Percentiles rank a stretch among this genome's conserved stretches.
phyloP scores from a whole-genome alignment of 352 stramenopile species.

The Bremia lactucae region DNA sequence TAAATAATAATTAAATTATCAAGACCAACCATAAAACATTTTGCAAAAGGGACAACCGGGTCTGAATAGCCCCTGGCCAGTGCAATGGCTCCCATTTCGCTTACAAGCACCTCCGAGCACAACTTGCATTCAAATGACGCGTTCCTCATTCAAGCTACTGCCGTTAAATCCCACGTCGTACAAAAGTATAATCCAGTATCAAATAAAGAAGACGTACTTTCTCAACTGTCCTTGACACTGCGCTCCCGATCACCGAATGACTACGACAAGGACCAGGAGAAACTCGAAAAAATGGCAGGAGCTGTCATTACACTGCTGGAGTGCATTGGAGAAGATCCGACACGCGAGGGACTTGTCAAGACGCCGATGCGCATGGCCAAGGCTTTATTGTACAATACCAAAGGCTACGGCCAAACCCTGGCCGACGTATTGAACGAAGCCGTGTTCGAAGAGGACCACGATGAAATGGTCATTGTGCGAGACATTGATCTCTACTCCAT shows the following conservation, averaged over 20 bases:
- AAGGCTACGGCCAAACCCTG: constrained; percentile 89
- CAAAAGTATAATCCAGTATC: no score
- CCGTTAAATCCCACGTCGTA: constrained; percentile 19
- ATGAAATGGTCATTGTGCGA: constrained; percentile 98
- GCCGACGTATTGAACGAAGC: constrained; percentile 91
- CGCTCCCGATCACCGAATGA: constrained; percentile 45
- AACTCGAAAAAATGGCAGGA: constrained; percentile 88
- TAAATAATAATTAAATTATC: no score
- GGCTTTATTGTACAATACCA: constrained; percentile 93
- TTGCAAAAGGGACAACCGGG: no score
- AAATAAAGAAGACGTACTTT: constrained; percentile 17
- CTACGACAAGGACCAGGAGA: constrained; percentile 60
- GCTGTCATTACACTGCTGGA: constrained; percentile 89
- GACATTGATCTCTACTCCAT: constrained; percentile 98
- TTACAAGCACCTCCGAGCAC: constrained; percentile 16
- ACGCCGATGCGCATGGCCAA: constrained; percentile 97
- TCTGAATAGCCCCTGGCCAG: constrained; percentile 9
- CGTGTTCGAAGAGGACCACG: constrained; percentile 96
- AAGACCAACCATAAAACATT: no score
- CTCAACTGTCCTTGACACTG: constrained; percentile 58
- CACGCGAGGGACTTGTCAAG: constrained; percentile 91
- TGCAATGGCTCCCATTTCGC: constrained; percentile 35
- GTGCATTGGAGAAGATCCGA: constrained; percentile 91
- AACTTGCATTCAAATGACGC: constrained; percentile 6
- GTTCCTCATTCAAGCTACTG: constrained; percentile 15